phyloP scores from a whole-genome alignment of 2,329 filamentous ascomycete genomes.

The Penicillium olsonii region DNA sequence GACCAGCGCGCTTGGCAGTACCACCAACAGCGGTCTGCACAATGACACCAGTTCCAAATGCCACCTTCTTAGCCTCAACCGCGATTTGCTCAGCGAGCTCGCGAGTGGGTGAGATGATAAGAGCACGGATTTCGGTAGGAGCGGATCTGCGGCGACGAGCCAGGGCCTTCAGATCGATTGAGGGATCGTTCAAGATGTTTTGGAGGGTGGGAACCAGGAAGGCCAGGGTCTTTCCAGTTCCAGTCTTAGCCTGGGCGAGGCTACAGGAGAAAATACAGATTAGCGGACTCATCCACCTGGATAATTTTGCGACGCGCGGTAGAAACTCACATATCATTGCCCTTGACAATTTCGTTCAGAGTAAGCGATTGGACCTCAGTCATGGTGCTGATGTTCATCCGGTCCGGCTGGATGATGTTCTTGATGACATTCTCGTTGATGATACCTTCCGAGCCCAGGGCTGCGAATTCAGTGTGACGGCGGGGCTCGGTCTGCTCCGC shows the following conservation, averaged over 20 bases:
- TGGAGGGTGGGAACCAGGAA: constrained; percentile 88
- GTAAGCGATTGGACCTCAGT: constrained; percentile 88
- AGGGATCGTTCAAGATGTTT: constrained; percentile 68
- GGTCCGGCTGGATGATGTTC: constrained; percentile 60
- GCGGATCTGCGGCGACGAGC: constrained; percentile 8
- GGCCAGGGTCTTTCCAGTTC: constrained; percentile 93
- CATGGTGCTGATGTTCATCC: constrained; percentile 81
- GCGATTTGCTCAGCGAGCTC: constrained; percentile 67
- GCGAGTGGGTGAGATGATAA: constrained; percentile 64
- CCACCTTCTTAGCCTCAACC: constrained; percentile 71
- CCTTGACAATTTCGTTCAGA: constrained; percentile 75
- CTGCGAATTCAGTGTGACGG: constrained; percentile 40
- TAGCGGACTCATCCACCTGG: constrained; percentile 10
- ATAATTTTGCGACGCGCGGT: background rate
- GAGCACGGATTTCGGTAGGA: constrained; percentile 56
- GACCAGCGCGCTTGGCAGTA: constrained; percentile 71
- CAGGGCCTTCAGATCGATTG: constrained; percentile 47
- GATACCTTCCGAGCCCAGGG: constrained; percentile 39
- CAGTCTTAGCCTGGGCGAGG: constrained; percentile 92
- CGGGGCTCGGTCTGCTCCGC: constrained; percentile 10
- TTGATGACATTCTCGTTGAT: constrained; percentile 67
- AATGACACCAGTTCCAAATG: constrained; percentile 64
- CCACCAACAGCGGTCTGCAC: constrained; percentile 87
- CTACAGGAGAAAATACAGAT: constrained; percentile 45
- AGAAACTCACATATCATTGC: constrained; percentile 73